phyloP scores from a whole-genome alignment of 2,329 filamentous ascomycete genomes.

The Fusarium sulawesiense region DNA sequence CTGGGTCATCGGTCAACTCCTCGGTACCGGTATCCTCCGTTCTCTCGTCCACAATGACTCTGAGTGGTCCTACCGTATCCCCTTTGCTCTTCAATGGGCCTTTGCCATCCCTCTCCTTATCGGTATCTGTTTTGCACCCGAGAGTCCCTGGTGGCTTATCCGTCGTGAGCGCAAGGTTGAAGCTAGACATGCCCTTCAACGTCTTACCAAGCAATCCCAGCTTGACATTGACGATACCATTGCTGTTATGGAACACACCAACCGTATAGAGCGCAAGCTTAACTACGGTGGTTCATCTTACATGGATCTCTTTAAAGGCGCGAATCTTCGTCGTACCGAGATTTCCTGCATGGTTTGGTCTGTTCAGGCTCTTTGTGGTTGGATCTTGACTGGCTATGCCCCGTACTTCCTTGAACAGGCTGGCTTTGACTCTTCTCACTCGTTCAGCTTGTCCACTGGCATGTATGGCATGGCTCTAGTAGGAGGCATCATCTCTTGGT shows the following conservation, averaged over 20 bases:
- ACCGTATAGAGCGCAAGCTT: constrained; percentile 55
- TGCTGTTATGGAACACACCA: constrained; percentile 54
- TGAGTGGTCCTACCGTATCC: constrained; percentile 46
- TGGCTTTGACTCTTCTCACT: constrained; percentile 52
- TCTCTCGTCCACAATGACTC: constrained; percentile 46
- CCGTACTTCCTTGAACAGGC: constrained; percentile 57
- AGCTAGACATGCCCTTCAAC: constrained; percentile 47
- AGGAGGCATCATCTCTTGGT: constrained; percentile 55
- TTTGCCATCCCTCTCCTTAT: constrained; percentile 53
- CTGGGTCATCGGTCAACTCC: constrained; percentile 56
- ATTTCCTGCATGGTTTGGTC: constrained; percentile 45
- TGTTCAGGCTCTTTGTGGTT: constrained; percentile 41
- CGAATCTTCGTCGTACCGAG: constrained; percentile 44
- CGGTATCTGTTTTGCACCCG: constrained; percentile 51
- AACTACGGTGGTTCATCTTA: constrained; percentile 48
- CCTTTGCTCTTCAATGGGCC: constrained; percentile 56
- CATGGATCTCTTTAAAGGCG: constrained; percentile 32
- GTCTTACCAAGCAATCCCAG: constrained; percentile 44
- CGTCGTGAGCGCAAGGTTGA: constrained; percentile 49
- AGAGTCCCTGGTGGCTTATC: constrained; percentile 55
- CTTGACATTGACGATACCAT: constrained; percentile 58
- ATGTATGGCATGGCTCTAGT: constrained; percentile 55
- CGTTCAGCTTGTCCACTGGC: constrained; percentile 54
- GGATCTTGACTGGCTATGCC: constrained; percentile 31
- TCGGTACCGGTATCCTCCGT: constrained; percentile 50